Conservation (phyloP, 2,329 filamentous ascomycete genomes). For the Saccharata proteae region DNA sequence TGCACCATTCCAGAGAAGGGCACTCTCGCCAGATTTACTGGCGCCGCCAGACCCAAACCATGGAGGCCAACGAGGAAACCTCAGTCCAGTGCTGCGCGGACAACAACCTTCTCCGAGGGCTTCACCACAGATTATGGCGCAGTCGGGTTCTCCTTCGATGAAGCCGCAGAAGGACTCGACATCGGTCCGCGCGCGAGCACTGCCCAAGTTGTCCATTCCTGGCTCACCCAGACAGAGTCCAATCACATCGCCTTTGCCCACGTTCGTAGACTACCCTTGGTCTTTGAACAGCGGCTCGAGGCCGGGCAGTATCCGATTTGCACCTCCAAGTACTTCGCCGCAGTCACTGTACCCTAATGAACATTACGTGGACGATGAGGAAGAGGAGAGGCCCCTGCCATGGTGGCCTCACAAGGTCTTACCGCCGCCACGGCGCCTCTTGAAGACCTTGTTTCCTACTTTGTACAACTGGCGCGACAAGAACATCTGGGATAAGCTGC, state of each 20-base stretch:
- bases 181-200: constrained; percentile 16
- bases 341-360: constrained; percentile 37
- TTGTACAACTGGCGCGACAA: constrained; percentile 73
- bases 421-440: constrained; percentile 58
- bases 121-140: too few species aligned
- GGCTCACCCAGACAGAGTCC: constrained; percentile 18
- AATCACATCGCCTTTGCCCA: constrained; percentile 53
- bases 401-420: constrained; percentile 77
- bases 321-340: constrained; percentile 38
- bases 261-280: constrained; percentile 44
- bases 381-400: constrained; percentile 34
- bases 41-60: constrained; percentile 29
- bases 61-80: constrained; percentile 22
- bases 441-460: constrained; percentile 74
- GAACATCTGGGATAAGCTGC: constrained; percentile 67
- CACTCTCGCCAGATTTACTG: constrained; percentile 17
- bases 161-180: background rate
- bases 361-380: constrained; percentile 32
- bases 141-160: too few species aligned
- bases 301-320: constrained; percentile 45
- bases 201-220: constrained; percentile 31
- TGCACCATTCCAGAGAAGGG: constrained; percentile 13
- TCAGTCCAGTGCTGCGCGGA: constrained; percentile 2
- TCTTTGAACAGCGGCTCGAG: constrained; percentile 32
- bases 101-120: constrained; percentile 1